phyloP scores from a whole-genome alignment of 1,284 basidiomycete species.

The Ustilago hordei region DNA sequence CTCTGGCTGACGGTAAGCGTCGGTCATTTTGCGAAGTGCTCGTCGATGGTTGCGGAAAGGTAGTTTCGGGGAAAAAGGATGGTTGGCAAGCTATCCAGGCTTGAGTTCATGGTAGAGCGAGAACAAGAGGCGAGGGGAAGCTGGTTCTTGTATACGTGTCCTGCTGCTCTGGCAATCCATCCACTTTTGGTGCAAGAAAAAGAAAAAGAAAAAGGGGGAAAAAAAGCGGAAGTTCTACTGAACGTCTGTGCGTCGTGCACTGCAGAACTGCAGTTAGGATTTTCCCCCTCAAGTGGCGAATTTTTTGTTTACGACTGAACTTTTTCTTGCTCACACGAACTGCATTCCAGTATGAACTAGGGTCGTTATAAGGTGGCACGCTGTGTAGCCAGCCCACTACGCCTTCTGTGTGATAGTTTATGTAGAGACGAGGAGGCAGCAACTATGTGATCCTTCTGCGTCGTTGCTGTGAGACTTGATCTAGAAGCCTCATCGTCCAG shows the following conservation, averaged over 20 bases:
- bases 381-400: background rate
- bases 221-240: slow-evolving; percentile 38
- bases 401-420: background rate
- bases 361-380: too few relatives aligned
- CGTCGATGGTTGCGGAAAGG: background rate
- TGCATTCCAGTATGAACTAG: too few relatives aligned
- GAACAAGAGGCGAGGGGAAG: background rate
- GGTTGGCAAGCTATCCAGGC: slow-evolving; percentile 1
- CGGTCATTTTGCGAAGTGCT: slow-evolving; percentile 27
- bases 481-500: too few relatives aligned
- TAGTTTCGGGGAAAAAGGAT: background rate
- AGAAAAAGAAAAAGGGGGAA: slow-evolving; percentile 11
- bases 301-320: background rate
- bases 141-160: background rate
- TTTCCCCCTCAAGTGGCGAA: slow-evolving; percentile 17
- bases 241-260: slow-evolving; percentile 25
- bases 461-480: too few relatives aligned
- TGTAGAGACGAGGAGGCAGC: background rate
- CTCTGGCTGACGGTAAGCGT: slow-evolving; percentile 43
- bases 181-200: background rate
- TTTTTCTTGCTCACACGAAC: slow-evolving; percentile 11
- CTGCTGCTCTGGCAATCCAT: background rate
- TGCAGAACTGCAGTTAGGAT: background rate
- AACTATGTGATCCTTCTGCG: background rate
- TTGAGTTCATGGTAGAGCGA: background rate